phyloP scores from a whole-genome alignment of 805 yeast genomes.

The Kodamaea hsintzibuensis region DNA sequence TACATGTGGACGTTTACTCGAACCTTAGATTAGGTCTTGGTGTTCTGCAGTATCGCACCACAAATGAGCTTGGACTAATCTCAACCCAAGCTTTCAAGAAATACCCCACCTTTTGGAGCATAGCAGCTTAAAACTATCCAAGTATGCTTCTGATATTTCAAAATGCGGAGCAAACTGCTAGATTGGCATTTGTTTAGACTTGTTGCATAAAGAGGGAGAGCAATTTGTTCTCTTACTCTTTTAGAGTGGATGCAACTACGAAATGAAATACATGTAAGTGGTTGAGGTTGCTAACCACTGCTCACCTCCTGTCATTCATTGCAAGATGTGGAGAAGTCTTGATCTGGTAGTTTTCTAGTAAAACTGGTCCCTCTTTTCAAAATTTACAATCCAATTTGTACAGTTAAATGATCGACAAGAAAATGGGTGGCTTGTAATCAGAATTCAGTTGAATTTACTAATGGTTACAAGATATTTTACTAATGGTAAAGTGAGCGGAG shows the following conservation, averaged over 20 bases:
- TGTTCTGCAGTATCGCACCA: not conserved
- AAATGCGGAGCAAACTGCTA: not conserved
- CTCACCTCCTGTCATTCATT: not conserved
- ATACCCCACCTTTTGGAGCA: not conserved
- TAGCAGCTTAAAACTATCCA: too few species aligned
- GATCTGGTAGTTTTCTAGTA: not conserved
- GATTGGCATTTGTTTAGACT: not conserved
- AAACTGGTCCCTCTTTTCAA: too few species aligned
- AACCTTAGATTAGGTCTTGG: not conserved
- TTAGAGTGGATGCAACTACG: not conserved
- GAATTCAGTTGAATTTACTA: too few species aligned
- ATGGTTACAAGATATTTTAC: too few species aligned
- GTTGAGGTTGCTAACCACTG: not conserved
- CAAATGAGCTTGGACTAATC: too few species aligned
- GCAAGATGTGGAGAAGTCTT: not conserved
- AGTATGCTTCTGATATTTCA: not conserved
- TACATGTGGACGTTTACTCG: not conserved
- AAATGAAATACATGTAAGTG: not conserved
- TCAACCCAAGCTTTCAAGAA: too few species aligned
- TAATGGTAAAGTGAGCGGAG: too few species aligned
- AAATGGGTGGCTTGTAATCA: too few species aligned
- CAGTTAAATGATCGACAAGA: too few species aligned
- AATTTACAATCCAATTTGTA: too few species aligned
- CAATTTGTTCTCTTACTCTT: not conserved
- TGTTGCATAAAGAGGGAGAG: not conserved